These are phyloP conservation scores for Nevesoporus exiguus DNA, from an alignment of 768 basidiomycete species.

Conservation along the genomic window DNA sequence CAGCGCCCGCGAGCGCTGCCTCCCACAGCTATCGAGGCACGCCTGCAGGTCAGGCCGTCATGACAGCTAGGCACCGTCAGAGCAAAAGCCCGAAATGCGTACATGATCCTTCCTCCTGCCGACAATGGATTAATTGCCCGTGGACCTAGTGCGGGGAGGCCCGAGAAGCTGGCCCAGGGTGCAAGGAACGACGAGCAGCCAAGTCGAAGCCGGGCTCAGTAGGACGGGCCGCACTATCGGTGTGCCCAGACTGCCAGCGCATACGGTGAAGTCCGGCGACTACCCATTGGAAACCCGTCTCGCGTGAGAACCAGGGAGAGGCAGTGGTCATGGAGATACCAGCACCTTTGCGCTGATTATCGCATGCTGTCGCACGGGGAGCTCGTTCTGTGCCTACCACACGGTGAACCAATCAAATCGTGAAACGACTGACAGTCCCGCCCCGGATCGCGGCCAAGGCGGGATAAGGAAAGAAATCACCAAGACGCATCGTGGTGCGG, in stretches of 20 bases:
- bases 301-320: background rate
- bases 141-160: background rate
- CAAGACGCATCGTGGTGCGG: too few species aligned
- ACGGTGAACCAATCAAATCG: background rate
- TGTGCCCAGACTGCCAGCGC: background rate
- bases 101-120: background rate
- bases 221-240: background rate
- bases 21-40: slow-evolving; percentile 6
- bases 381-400: background rate
- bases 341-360: background rate
- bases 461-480: background rate
- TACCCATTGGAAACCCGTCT: background rate
- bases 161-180: background rate
- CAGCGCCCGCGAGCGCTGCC: background rate
- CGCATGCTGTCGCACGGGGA: background rate
- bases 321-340: background rate
- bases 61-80: slow-evolving; percentile 8
- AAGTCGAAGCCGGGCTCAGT: background rate
- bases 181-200: background rate
- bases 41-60: background rate
- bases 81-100: background rate
- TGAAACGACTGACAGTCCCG: background rate
- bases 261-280: background rate
- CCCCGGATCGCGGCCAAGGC: background rate
- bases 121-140: slow-evolving; percentile 5